Evolutionary conservation across 2,329 filamentous ascomycete genomes (phyloP).

Genomic region (Tolypocladium sp.): DNA sequence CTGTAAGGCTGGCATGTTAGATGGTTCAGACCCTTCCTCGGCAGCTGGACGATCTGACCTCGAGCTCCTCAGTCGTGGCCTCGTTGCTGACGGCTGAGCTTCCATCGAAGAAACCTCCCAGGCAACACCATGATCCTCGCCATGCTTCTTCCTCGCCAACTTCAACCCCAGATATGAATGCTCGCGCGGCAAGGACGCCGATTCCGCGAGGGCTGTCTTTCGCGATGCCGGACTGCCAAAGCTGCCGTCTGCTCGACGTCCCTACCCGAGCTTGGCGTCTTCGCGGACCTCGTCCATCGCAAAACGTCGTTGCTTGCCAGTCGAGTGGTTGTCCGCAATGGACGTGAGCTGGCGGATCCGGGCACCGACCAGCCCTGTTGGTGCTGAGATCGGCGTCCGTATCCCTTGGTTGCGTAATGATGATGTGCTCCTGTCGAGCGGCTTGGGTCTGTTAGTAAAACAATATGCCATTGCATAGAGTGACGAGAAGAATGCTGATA

Average conservation of each 20-base stretch:
- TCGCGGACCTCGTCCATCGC: conserved; percentile 10
- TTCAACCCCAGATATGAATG: background rate
- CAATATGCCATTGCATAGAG: conserved; percentile 6
- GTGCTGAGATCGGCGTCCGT: conserved; percentile 8
- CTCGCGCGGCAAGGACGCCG: background rate
- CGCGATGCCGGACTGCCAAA: conserved; percentile 16
- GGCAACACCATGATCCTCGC: conserved; percentile 2
- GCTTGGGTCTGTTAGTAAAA: conserved; percentile 2
- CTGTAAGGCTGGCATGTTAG: background rate
- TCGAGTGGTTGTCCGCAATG: conserved; percentile 7
- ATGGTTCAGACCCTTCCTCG: background rate
- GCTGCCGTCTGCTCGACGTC: conserved; percentile 13
- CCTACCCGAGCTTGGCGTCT: conserved; percentile 17
- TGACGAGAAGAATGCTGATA: background rate
- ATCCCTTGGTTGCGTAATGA: conserved; percentile 4
- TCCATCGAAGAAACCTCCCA: background rate
- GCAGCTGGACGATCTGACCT: background rate
- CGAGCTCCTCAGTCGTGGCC: conserved; percentile 1
- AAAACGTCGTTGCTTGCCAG: background rate
- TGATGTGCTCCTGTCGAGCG: conserved; percentile 1
- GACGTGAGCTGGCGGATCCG: conserved; percentile 19
- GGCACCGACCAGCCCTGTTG: conserved; percentile 16
- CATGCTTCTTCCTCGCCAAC: background rate
- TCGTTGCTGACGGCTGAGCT: background rate
- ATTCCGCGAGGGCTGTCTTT: conserved; percentile 4